Conservation (phyloP, 257 asterid species). For the Paulownia fortunei region DNA sequence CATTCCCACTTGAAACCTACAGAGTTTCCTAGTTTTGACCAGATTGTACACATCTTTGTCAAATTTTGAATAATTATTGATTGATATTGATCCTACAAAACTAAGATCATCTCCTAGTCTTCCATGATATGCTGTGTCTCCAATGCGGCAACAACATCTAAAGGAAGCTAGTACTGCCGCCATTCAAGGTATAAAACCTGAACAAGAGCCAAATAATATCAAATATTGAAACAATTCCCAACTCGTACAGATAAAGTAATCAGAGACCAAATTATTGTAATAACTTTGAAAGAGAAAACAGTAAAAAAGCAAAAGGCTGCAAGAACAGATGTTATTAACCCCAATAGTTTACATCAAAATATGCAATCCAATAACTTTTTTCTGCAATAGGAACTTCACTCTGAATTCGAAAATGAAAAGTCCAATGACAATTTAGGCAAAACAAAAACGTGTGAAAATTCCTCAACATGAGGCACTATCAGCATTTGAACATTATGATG, state of each 20-base stretch:
- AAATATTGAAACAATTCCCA: not conserved
- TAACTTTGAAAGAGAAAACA: not conserved
- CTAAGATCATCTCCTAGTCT: conserved; percentile 52
- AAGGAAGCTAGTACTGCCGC: conserved; percentile 74
- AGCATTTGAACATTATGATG: not conserved
- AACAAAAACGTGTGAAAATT: not conserved
- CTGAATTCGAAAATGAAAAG: not conserved
- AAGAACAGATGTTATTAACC: not conserved
- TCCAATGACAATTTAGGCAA: not conserved
- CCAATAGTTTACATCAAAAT: not conserved
- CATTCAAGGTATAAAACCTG: conserved; percentile 54
- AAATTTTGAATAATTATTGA: conserved; percentile 31
- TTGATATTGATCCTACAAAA: conserved; percentile 51
- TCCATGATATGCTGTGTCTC: conserved; percentile 46
- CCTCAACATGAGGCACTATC: not conserved
- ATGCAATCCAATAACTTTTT: not conserved
- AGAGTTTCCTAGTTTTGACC: conserved; percentile 35
- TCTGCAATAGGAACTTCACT: not conserved
- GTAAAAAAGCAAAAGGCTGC: not conserved
- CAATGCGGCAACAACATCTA: conserved; percentile 65
- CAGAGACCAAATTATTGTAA: not conserved
- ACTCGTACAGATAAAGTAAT: not conserved
- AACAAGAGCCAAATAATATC: conserved; percentile 15
- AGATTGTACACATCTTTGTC: conserved; percentile 30
- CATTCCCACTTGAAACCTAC: conserved; percentile 49